Evolutionary conservation across 257 asterid genomes (phyloP), one percentile per base, ranked within the genome.

Genomic region (Lycium barbarum): DNA sequence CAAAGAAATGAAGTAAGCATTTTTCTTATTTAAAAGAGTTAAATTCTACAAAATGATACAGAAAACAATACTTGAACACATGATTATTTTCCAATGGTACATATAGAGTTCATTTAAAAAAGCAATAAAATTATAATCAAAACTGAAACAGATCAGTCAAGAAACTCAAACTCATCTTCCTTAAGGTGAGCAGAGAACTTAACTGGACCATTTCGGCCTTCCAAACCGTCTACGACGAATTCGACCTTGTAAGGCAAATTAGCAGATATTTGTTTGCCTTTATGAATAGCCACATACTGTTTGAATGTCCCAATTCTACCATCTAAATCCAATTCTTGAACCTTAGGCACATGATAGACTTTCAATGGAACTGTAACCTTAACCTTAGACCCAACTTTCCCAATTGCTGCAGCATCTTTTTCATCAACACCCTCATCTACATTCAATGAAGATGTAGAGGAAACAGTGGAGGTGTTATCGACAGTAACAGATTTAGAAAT

Each of bases 131-230:
- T 63, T 81, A 13, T 71, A 51, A 54, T 4, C 79, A 81, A 20
- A 71, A 40, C 57, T 79, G 54, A 55, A 85, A 38, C 40, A 67
- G 14, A 87, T 93, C 92, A 95, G 84, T 92, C 98, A 90, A 94
- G 89, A 89, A 91, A 90, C 90, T 94, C 99, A 88, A 96, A 96
- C 93, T 96, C 99, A 86, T 94, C 98, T 85, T 96, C 98, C 91
- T 88, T 96, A 76, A 94, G 89, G 88, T 96, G 99, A 2, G 95
- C 93, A 83, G 62, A 36, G 87, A 96, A 93, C 85, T 93, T 96
- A 83, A 90, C 88, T 20, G 97, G 95, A 82, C 94, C 95, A 65
- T 73, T 88, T 26, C 94, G 90, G 51, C 99, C 99, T 71, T 74
- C 70, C 65, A 91, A 38, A 57, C 86, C 90, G 0, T 94, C 96